Evolutionary conservation across 2,329 filamentous ascomycete species (phyloP), one percentile per base, ranked within the genome.

Genomic region (Aspergillus neoniger): DNA sequence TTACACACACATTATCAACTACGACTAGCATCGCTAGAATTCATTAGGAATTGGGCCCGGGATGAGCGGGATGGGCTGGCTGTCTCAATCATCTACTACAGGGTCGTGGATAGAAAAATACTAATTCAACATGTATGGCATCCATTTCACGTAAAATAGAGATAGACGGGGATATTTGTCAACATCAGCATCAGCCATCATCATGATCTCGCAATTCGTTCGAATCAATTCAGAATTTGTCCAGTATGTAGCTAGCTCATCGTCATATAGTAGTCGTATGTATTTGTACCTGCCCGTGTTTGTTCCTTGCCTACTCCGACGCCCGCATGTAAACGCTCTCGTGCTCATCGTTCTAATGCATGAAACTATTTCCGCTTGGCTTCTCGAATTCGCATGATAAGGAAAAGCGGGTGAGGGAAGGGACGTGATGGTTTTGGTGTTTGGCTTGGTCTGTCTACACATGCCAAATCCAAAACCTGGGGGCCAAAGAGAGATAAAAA

Each of bases 41-140:
- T 38, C 23, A 21, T 53, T 53, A 15, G 32, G 10, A 36, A 43
- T 39, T 41, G 54, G 54, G 41, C 41, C 39, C n/a, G 9, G 41
- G n/a, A 44, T 44, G 41, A 44, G 19, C 10, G 17, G n/a, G 21
- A 21, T 3, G 21, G 17, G n/a, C n/a, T 21, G 21, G 32, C 32
- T 36, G 32, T 36, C 32, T 15, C 32, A 36, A 36, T 36, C 32
- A 36, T 36, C 12, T 14, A 36, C 12, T 36, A 36, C 12, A 36
- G 32, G 12, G 32, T 36, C 32, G 32, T 14, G 32, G 17, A 17
- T 38, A 23, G 17, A 30, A 30, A 47, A 28, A 57, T 25, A 43
- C 32, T 51, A 49, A 55, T 60, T 60, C 55, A 57, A 58, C 55
- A 60, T 38, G 32, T 36, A 57, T 58, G 51, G 51, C 21, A 58